A percentile compares a stretch with the other conserved stretches of the same genome.
Evolutionary conservation across 169 alveolate genomes (phyloP).

Genomic region (Plasmodium vivax): DNA sequence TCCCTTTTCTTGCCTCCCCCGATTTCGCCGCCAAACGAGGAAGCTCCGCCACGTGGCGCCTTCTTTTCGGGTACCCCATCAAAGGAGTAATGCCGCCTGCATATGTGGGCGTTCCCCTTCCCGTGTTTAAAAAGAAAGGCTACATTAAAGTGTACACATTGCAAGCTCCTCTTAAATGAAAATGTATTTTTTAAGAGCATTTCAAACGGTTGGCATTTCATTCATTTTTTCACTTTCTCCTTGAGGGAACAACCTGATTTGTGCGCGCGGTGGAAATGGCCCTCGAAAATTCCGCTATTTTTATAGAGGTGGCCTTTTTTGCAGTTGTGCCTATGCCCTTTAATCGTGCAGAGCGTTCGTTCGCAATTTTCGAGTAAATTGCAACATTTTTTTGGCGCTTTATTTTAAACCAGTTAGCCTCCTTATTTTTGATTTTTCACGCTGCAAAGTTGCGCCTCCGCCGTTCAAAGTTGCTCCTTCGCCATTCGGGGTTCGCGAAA

Average conservation of each 20-base stretch:
- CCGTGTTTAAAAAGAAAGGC: constrained; percentile 9
- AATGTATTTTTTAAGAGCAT: constrained; percentile 49
- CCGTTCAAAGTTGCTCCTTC: background rate
- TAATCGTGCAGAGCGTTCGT: background rate
- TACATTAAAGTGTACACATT: constrained; percentile 49
- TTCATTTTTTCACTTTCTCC: constrained; percentile 26
- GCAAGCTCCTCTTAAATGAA: constrained; percentile 11
- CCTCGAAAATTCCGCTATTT: background rate
- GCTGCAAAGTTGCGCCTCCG: background rate
- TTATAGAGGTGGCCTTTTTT: background rate
- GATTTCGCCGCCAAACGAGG: background rate
- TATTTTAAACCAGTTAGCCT: background rate
- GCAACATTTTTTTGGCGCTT: background rate
- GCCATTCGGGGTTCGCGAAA: background rate
- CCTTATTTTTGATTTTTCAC: background rate
- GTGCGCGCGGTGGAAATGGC: background rate
- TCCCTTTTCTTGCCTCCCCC: background rate
- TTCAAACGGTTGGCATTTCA: constrained; percentile 21
- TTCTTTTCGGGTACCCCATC: constrained; percentile 1
- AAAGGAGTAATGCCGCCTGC: constrained; percentile 2
- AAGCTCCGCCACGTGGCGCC: background rate
- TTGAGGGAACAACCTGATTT: constrained; percentile 3
- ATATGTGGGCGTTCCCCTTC: constrained; percentile 1
- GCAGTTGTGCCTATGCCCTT: background rate
- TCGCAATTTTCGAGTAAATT: background rate